These are phyloP conservation scores for Botrytis elliptica DNA, from an alignment of 2,329 filamentous ascomycete genomes.

Conservation along the genomic window DNA sequence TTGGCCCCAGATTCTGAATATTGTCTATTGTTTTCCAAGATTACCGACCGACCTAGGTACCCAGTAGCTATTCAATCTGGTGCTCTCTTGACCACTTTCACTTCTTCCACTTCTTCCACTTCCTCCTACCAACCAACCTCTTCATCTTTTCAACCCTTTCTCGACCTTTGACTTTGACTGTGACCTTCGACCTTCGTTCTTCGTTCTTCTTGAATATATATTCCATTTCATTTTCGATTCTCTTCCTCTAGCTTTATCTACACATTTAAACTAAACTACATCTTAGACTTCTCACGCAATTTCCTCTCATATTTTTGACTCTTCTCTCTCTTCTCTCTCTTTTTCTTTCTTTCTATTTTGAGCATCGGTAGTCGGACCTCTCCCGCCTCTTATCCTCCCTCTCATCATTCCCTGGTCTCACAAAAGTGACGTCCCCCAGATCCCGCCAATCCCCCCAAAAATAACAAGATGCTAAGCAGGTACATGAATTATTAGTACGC, in stretches of 20 bases:
- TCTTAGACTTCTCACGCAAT: background rate
- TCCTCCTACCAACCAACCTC: background rate
- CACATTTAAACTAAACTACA: background rate
- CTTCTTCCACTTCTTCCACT: background rate
- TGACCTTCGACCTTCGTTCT: background rate
- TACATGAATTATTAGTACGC: background rate
- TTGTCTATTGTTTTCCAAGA: background rate
- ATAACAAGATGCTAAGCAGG: background rate
- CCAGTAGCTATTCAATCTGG: no score
- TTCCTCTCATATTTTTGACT: background rate
- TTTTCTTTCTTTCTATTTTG: background rate
- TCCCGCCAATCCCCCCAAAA: background rate
- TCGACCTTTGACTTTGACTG: background rate
- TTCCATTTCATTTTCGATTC: background rate
- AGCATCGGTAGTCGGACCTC: slow-evolving; percentile 10
- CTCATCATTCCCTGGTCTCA: slow-evolving; percentile 1
- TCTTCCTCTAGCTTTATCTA: background rate
- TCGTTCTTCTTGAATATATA: background rate
- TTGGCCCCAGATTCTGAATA: background rate
- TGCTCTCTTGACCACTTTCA: background rate
- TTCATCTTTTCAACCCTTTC: background rate
- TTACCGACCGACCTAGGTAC: background rate
- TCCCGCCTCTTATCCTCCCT: background rate
- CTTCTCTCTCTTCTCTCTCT: background rate
- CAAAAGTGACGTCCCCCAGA: slow-evolving; percentile 14